Percentiles rank a stretch among this genome's conserved stretches.
Evolutionary conservation across 1,284 basidiomycete species (phyloP).

Genomic region (Tilletia setariae): DNA sequence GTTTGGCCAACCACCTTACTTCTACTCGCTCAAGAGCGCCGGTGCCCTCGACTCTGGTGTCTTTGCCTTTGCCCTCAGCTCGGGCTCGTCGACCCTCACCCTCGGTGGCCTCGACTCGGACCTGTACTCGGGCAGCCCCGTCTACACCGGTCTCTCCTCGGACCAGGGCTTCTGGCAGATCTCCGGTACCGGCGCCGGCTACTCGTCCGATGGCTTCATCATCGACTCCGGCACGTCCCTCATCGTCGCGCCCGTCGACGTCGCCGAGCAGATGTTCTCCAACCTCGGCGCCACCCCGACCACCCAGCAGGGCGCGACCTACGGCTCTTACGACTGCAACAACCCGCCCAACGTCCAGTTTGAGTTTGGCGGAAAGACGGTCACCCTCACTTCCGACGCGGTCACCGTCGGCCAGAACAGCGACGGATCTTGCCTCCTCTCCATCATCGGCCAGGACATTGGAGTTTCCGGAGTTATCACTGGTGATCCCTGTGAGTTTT

Average conservation of each 20-base stretch:
- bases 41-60: background rate
- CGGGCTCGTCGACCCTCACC: background rate
- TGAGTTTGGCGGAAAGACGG: background rate
- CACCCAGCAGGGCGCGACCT: conserved; percentile 45
- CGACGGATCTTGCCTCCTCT: conserved; percentile 4
- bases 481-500: too few relatives aligned
- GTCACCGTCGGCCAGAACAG: background rate
- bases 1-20: background rate
- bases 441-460: conserved; percentile 13
- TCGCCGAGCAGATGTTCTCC: conserved; percentile 57
- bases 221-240: conserved; percentile 61
- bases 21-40: conserved; percentile 3
- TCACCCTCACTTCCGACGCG: background rate
- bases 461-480: background rate
- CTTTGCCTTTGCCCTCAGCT: conserved; percentile 1
- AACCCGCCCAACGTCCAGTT: conserved; percentile 34
- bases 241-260: conserved; percentile 54
- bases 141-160: conserved; percentile 55
- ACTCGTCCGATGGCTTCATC: conserved; percentile 58
- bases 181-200: conserved; percentile 22
- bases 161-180: conserved; percentile 26
- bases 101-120: conserved; percentile 55
- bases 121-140: conserved; percentile 46
- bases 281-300: conserved; percentile 57
- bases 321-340: conserved; percentile 54